These are phyloP conservation scores for Aspergillus fumigatus DNA, from an alignment of 2,329 filamentous ascomycete species.

Conservation along the genomic window DNA sequence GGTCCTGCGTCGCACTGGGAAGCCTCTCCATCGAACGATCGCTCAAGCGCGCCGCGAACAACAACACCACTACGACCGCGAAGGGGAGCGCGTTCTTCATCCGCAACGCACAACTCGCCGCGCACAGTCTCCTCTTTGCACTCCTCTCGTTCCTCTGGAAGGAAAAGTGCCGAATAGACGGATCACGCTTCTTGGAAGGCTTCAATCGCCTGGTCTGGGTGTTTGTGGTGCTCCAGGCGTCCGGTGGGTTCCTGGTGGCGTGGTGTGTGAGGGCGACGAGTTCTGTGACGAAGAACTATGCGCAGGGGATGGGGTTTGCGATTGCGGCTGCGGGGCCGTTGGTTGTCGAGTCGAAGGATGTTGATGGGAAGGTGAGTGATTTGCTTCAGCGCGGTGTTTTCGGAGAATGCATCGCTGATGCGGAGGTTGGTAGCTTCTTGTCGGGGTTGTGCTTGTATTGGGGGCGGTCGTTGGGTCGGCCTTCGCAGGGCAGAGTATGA, in stretches of 20 bases:
- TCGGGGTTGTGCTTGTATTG: not conserved
- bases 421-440: not conserved
- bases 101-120: not conserved
- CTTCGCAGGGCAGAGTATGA: not conserved
- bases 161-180: not conserved
- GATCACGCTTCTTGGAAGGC: not conserved
- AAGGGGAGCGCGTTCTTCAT: not conserved
- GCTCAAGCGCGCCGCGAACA: not conserved
- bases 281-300: not conserved
- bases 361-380: not conserved
- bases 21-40: not conserved
- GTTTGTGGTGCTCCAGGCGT: not conserved
- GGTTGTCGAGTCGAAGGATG: not conserved
- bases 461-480: not conserved
- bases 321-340: not conserved
- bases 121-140: not conserved
- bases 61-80: not conserved
- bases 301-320: not conserved
- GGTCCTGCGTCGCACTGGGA: not conserved
- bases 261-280: not conserved
- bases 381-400: not conserved
- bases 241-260: not conserved
- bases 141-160: not conserved
- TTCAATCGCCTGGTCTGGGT: not conserved
- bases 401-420: not conserved